Evolutionary conservation across 179 eudicot species (phyloP).

Genomic region (Gypsophila paniculata): DNA sequence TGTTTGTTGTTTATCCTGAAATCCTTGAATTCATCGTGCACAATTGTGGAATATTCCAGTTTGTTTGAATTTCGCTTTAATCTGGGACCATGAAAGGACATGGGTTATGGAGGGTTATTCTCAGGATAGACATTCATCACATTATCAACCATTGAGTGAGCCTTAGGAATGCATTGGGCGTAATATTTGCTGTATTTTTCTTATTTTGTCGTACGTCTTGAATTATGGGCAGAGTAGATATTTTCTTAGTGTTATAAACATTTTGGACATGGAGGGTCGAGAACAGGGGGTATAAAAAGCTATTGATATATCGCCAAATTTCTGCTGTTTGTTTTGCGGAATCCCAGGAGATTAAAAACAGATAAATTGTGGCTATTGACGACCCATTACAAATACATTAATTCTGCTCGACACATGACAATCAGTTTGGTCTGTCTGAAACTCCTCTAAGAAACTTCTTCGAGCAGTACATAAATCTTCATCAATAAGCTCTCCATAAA

Average conservation of each 20-base stretch:
- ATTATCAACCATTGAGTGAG: not conserved
- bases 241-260: not conserved
- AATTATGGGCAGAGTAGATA: not conserved
- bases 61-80: not conserved
- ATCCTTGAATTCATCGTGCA: not conserved
- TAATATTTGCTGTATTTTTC: not conserved
- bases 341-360: not conserved
- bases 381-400: not conserved
- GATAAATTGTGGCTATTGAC: not conserved
- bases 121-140: not conserved
- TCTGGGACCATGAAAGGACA: not conserved
- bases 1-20: too few relatives aligned
- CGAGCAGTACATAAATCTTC: not conserved
- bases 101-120: not conserved
- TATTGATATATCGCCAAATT: too few relatives aligned
- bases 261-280: not conserved
- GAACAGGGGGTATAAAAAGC: not conserved
- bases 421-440: not conserved
- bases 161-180: not conserved
- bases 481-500: not conserved
- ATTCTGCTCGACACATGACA: not conserved
- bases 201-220: not conserved
- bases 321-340: not conserved
- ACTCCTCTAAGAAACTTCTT: not conserved
- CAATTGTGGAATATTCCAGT: not conserved